Percentiles rank a stretch among this genome's conserved stretches.
Conservation (phyloP, 352 stramenopile species). For the Phytophthora lateralis region DNA sequence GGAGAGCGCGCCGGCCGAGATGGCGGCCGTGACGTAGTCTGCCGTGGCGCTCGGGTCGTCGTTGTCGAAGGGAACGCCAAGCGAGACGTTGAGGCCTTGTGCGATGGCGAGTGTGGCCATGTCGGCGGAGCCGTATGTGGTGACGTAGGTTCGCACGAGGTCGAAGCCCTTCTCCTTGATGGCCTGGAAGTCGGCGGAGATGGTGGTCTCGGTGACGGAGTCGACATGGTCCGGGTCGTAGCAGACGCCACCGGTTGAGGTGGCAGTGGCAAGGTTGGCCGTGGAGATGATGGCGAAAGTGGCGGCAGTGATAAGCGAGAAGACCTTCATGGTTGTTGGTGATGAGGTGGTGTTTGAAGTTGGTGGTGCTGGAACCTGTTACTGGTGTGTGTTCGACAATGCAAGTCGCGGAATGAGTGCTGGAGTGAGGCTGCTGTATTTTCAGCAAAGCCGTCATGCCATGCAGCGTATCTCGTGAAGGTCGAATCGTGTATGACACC, state of each 20-base stretch:
- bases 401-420: conserved; percentile 40
- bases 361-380: conserved; percentile 5
- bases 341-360: background rate
- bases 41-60: conserved; percentile 35
- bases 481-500: conserved; percentile 29
- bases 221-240: conserved; percentile 52
- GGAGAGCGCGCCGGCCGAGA: conserved; percentile 36
- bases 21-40: conserved; percentile 41
- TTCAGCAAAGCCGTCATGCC: background rate
- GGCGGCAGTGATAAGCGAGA: conserved; percentile 23
- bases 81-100: conserved; percentile 51
- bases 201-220: conserved; percentile 41
- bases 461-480: conserved; percentile 18
- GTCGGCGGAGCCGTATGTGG: conserved; percentile 41
- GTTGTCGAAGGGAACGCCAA: conserved; percentile 55
- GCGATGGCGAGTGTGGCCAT: conserved; percentile 49
- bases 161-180: conserved; percentile 57
- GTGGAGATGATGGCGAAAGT: conserved; percentile 15
- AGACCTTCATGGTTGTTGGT: conserved; percentile 41
- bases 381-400: conserved; percentile 10
- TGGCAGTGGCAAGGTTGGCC: conserved; percentile 3
- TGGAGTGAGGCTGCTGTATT: conserved; percentile 1
- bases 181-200: conserved; percentile 45
- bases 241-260: conserved; percentile 40
- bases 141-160: conserved; percentile 59